Percentiles rank a stretch among this genome's conserved stretches.
phyloP scores from a whole-genome alignment of 768 basidiomycete genomes.

The Pisolithus albus region DNA sequence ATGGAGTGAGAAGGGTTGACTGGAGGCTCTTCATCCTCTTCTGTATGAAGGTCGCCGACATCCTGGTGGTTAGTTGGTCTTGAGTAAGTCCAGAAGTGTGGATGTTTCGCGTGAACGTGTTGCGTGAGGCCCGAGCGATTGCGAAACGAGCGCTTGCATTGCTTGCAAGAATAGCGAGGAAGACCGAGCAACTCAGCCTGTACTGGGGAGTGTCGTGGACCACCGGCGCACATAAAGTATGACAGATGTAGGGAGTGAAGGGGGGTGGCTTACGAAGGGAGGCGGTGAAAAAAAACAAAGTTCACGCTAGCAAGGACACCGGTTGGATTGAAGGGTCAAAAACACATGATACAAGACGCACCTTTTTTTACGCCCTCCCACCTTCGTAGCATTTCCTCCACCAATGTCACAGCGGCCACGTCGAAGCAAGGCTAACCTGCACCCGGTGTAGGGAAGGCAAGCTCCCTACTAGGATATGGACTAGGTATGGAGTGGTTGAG shows the following conservation, averaged over 20 bases:
- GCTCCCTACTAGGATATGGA: too few relatives aligned
- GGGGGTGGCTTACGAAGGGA: background rate
- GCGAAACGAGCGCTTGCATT: background rate
- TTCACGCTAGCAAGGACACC: background rate
- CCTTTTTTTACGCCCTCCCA: background rate
- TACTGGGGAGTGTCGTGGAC: too few relatives aligned
- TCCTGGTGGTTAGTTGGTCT: too few relatives aligned
- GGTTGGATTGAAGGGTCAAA: background rate
- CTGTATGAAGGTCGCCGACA: too few relatives aligned
- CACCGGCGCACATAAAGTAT: background rate
- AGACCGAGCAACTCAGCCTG: background rate
- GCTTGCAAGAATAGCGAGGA: background rate
- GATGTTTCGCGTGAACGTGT: background rate
- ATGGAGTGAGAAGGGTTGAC: too few relatives aligned
- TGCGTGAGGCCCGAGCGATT: conserved; percentile 1
- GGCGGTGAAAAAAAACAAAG: background rate
- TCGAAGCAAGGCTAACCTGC: background rate
- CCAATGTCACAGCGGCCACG: background rate
- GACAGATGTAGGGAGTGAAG: too few relatives aligned
- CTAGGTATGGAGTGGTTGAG: too few relatives aligned
- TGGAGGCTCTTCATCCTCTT: too few relatives aligned
- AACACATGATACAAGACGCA: background rate
- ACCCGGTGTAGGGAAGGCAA: too few relatives aligned
- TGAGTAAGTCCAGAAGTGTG: background rate
- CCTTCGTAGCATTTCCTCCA: background rate